Base-by-base conservation (phyloP, 1,284 basidiomycete species). In the Tausonia pullulans region DNA sequence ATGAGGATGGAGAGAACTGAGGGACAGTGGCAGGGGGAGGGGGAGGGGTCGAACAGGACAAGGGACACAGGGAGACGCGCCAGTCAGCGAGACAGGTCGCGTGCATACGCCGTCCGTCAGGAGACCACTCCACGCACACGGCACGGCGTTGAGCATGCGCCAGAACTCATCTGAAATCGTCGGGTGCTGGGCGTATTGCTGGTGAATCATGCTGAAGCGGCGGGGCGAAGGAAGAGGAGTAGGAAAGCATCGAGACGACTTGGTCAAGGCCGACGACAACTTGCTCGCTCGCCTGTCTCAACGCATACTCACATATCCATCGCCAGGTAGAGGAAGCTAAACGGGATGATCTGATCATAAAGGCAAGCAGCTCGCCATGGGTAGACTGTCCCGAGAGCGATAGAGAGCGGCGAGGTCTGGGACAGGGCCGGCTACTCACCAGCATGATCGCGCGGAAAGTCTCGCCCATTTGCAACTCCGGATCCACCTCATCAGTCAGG, bases 261-360 rank as follows among this genome's bases (percentile, higher is more conserved):
- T 13, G 13, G 44, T 11, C 59, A 39, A 5, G 4, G 10, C 11
- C 46, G 7, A 3, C 7, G 43, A 43, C 6, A 44, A 39, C 39
- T 43, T 10, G 9, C 7, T 58, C 7, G 39, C 9, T 41, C 8
- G 39, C 9, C 27, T 13, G 13, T 44, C 11, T 43, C 14, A 44
- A 58, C 27, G 27, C 27, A 27, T 5, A 27, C 63, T n/a, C 53
- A 66, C 64, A 66, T 66, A 58, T 66, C 65, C 65, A 66, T 66
- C 14, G 60, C 60, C 9, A 66, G 55, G 39, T 51, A 66, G 40
- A 62, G 54, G 45, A 66, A 66, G 40, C 27, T 60, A 39, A 66
- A 66, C 4, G 65, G 65, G 5, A 66, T 61, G 61, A 66, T 54
- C 64, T 66, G 50, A 39, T 8, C 3, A 27, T 5, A 55, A n/a